These are phyloP conservation scores for Pleurotus citrinopileatus DNA, from an alignment of 768 basidiomycete genomes.

Conservation along the genomic window DNA sequence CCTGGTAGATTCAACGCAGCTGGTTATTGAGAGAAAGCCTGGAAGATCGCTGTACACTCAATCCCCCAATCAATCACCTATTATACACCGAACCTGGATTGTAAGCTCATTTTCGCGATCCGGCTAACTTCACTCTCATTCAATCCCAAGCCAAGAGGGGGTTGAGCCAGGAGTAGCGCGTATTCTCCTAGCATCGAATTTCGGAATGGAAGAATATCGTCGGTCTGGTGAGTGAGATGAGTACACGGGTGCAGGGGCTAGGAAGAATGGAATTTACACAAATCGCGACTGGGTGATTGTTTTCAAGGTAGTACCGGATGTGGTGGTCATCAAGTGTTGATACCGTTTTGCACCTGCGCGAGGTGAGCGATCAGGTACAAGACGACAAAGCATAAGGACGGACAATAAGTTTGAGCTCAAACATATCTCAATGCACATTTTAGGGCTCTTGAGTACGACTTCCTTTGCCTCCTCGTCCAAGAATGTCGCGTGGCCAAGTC, in stretches of 20 bases:
- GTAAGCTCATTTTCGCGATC: slow-evolving; percentile 63
- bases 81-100: slow-evolving; percentile 28
- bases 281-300: slow-evolving; percentile 68
- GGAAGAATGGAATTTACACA: slow-evolving; percentile 50
- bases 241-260: background rate
- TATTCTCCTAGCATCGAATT: slow-evolving; percentile 77
- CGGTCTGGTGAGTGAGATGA: slow-evolving; percentile 52
- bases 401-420: slow-evolving; percentile 76
- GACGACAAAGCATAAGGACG: slow-evolving; percentile 23
- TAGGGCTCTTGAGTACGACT: slow-evolving; percentile 43
- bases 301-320: slow-evolving; percentile 60
- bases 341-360: slow-evolving; percentile 65
- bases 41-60: background rate
- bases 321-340: slow-evolving; percentile 66
- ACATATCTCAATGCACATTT: slow-evolving; percentile 76
- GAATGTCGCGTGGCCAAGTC: slow-evolving; percentile 83
- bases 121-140: slow-evolving; percentile 49
- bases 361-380: background rate
- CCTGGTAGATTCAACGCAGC: no score
- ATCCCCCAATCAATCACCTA: no score
- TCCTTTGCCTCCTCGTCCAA: slow-evolving; percentile 57
- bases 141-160: slow-evolving; percentile 74
- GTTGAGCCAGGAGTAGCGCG: slow-evolving; percentile 67
- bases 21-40: background rate
- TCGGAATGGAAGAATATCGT: slow-evolving; percentile 77